These are phyloP conservation scores for Gaertneriomyces sp. DNA, from an alignment of 192 early-diverging fungal species.

Conservation along the genomic window DNA sequence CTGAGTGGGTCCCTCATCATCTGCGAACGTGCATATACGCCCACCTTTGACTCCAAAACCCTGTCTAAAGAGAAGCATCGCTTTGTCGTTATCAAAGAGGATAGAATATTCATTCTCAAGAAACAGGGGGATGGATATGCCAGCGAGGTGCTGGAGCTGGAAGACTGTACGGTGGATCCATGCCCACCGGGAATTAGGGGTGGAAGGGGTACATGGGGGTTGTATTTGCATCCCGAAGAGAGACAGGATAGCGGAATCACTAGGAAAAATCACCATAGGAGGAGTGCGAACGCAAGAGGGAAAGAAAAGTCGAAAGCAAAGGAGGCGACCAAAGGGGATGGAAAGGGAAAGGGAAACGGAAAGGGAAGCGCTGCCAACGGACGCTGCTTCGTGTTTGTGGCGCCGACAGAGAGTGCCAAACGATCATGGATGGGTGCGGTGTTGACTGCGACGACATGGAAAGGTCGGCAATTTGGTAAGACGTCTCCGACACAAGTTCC, in stretches of 20 bases:
- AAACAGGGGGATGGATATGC: background rate
- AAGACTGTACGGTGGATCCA: conserved; percentile 2
- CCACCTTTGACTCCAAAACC: background rate
- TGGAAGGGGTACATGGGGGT: background rate
- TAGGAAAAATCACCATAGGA: too few species aligned
- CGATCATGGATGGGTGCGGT: conserved; percentile 4
- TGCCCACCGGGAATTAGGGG: background rate
- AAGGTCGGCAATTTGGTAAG: background rate
- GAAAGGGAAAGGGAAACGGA: background rate
- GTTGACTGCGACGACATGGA: background rate
- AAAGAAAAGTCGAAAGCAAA: too few species aligned
- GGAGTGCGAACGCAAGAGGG: too few species aligned
- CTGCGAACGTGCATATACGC: background rate
- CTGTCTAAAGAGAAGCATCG: background rate
- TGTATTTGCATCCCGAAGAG: background rate
- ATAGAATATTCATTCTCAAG: conserved; percentile 4
- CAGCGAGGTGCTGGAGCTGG: background rate
- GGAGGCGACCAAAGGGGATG: too few species aligned
- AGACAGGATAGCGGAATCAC: background rate
- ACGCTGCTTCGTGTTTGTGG: conserved; percentile 3
- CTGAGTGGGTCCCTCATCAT: background rate
- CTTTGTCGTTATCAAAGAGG: conserved; percentile 4
- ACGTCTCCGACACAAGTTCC: background rate
- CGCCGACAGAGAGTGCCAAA: conserved; percentile 2
- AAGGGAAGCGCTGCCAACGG: background rate